phyloP scores from a whole-genome alignment of 2,329 filamentous ascomycete genomes.

The Penicillium sp. region DNA sequence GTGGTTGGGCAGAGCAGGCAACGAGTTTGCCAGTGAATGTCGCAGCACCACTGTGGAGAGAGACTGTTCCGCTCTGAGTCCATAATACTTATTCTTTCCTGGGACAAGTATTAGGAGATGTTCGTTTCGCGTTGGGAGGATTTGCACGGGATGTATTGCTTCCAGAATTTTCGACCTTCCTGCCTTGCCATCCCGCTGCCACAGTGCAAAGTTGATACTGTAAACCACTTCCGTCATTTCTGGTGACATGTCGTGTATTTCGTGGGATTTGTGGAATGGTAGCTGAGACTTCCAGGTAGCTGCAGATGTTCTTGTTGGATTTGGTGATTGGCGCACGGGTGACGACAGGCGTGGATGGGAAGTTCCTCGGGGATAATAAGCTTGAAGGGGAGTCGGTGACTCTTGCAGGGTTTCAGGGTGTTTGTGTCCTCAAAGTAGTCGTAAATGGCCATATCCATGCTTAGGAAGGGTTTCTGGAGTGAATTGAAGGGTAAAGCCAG shows the following conservation, averaged over 20 bases:
- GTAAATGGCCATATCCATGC: conserved; percentile 8
- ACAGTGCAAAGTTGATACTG: conserved; percentile 3
- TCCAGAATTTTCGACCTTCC: not conserved
- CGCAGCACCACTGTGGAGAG: conserved; percentile 6
- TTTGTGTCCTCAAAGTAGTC: not conserved
- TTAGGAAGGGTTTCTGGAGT: conserved; percentile 11
- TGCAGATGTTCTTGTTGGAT: conserved; percentile 13
- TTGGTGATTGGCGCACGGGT: conserved; percentile 9
- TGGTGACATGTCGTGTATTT: conserved; percentile 7
- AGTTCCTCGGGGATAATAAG: conserved; percentile 16
- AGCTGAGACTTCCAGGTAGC: conserved; percentile 14
- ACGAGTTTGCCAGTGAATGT: conserved; percentile 1
- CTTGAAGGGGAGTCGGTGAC: conserved; percentile 10
- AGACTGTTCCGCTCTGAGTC: not conserved
- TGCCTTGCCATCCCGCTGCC: not conserved
- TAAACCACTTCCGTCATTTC: conserved; percentile 3
- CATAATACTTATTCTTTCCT: conserved; percentile 5
- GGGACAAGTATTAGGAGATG: conserved; percentile 7
- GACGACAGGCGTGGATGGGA: conserved; percentile 13
- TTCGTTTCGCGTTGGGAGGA: conserved; percentile 9
- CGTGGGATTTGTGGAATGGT: not conserved
- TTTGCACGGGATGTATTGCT: conserved; percentile 9
- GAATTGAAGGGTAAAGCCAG: conserved; percentile 7
- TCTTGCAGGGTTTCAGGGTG: not conserved
- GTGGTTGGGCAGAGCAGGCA: conserved; percentile 1